These are phyloP conservation scores for Angophora floribunda DNA, from an alignment of 345 rosid genomes.

Conservation along the genomic window DNA sequence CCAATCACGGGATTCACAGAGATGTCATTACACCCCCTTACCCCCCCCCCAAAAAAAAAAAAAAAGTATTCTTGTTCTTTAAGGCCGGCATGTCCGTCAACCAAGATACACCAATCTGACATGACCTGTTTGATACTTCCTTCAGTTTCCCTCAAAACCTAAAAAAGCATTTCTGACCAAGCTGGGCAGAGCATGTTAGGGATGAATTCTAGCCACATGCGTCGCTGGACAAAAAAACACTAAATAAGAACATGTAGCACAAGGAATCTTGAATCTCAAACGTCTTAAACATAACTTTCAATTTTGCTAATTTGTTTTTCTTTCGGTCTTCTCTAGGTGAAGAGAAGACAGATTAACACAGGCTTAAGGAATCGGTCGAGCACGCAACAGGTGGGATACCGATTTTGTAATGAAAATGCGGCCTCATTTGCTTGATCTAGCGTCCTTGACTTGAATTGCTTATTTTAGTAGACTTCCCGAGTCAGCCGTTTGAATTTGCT, in stretches of 20 bases:
- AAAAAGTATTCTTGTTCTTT: not conserved
- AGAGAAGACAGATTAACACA: not conserved
- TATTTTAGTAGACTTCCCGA: not conserved
- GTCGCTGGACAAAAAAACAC: not conserved
- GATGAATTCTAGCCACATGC: not conserved
- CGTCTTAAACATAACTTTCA: not conserved
- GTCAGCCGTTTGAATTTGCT: not conserved
- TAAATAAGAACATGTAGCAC: not conserved
- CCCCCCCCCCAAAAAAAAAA: not conserved
- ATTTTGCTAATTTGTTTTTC: not conserved
- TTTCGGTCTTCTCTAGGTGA: not conserved
- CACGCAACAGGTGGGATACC: not conserved
- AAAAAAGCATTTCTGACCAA: not conserved
- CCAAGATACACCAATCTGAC: not conserved
- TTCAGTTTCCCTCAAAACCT: not conserved
- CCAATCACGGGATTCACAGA: not conserved
- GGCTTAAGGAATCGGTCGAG: not conserved
- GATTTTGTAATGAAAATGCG: not conserved
- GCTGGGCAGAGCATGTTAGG: not conserved
- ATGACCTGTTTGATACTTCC: not conserved
- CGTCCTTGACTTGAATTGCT: not conserved
- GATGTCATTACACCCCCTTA: too few species aligned
- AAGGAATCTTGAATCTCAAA: not conserved
- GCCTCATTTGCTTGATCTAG: not conserved
- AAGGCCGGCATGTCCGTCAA: not conserved